Percentiles rank a stretch among this genome's conserved stretches.
phyloP scores from a whole-genome alignment of 2,329 filamentous ascomycete genomes.

The Fusarium sp. region DNA sequence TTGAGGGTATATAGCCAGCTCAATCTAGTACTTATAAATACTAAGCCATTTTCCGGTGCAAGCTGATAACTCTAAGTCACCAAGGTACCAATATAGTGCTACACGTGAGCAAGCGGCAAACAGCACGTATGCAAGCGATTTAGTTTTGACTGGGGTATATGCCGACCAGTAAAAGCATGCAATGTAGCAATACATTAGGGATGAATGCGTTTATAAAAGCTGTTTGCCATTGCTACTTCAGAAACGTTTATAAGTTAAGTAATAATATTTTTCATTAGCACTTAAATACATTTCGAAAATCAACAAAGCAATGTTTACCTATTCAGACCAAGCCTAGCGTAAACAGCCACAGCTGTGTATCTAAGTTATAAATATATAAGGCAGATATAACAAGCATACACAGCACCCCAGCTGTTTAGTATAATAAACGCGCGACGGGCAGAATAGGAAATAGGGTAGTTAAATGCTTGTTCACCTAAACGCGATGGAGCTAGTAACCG shows the following conservation, averaged over 20 bases:
- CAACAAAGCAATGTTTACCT: too few relatives aligned
- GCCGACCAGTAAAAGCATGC: neutral
- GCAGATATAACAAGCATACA: too few relatives aligned
- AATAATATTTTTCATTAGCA: too few relatives aligned
- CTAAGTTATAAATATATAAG: too few relatives aligned
- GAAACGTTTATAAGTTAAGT: too few relatives aligned
- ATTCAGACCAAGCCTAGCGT: too few relatives aligned
- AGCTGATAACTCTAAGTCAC: neutral
- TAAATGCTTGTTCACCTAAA: neutral
- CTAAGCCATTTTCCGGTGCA: neutral
- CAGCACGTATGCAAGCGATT: neutral
- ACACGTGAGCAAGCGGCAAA: constrained; percentile 3
- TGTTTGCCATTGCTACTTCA: too few relatives aligned
- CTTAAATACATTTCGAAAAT: too few relatives aligned
- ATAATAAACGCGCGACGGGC: neutral
- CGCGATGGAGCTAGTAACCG: neutral
- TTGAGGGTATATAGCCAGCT: too few relatives aligned
- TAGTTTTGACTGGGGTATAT: neutral
- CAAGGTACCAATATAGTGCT: neutral
- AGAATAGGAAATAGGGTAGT: neutral
- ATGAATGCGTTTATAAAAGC: too few relatives aligned
- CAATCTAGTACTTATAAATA: too few relatives aligned
- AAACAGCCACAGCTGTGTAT: too few relatives aligned
- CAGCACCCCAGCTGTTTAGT: neutral
- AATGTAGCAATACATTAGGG: neutral